Evolutionary conservation across 2,329 filamentous ascomycete genomes (phyloP).

Genomic region (Fusarium cicatricum): DNA sequence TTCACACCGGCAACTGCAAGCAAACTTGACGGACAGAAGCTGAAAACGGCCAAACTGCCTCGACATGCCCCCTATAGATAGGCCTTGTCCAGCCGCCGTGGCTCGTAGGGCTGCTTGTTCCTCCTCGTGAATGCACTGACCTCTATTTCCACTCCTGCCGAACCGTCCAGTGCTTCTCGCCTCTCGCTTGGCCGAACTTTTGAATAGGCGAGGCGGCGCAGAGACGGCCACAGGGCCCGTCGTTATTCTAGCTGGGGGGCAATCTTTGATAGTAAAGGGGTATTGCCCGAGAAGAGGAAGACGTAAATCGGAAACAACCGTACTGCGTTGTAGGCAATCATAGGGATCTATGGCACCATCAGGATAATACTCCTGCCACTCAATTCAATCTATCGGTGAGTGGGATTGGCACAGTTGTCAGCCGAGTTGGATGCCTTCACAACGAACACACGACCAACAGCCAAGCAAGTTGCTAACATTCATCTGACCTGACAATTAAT

Average conservation of each 20-base stretch:
- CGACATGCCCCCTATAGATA: too few relatives aligned
- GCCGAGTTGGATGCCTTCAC: not conserved
- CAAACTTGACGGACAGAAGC: not conserved
- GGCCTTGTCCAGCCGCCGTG: conserved; percentile 22
- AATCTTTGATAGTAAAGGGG: conserved; percentile 7
- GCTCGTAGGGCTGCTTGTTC: conserved; percentile 35
- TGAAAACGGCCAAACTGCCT: not conserved
- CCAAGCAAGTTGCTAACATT: not conserved
- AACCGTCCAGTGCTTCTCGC: not conserved
- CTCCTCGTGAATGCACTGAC: not conserved
- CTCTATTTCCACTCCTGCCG: not conserved
- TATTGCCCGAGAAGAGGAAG: not conserved
- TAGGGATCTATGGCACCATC: conserved; percentile 31
- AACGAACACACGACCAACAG: not conserved
- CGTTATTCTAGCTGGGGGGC: conserved; percentile 5
- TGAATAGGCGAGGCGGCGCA: conserved; percentile 33
- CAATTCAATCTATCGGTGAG: not conserved
- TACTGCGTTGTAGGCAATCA: too few relatives aligned
- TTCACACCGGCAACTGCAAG: not conserved
- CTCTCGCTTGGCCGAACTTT: conserved; percentile 19
- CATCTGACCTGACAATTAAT: not conserved
- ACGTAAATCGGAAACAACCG: conserved; percentile 19
- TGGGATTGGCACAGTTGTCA: not conserved
- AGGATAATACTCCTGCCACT: conserved; percentile 7
- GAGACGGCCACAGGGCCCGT: conserved; percentile 1